Evolutionary conservation across 192 early-diverging fungal genomes (phyloP).

Genomic region (Entomortierella parvispora): DNA sequence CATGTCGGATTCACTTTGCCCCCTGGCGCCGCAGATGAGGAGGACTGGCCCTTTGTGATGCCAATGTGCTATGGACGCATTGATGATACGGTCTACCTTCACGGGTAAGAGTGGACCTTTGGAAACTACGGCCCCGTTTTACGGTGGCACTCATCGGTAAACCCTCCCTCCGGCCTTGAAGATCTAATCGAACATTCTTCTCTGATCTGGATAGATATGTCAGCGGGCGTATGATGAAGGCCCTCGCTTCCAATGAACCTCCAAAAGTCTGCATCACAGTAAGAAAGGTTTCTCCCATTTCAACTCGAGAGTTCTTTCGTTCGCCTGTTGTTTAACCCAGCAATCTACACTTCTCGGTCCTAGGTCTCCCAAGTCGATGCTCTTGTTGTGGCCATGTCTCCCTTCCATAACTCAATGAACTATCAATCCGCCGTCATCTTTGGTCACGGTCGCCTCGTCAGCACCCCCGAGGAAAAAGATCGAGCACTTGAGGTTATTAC

Average conservation of each 20-base stretch:
- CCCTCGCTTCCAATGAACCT: conserved; percentile 16
- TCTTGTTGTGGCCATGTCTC: conserved; percentile 55
- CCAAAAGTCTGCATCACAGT: conserved; percentile 52
- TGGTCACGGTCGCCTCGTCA: conserved; percentile 55
- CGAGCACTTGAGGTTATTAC: conserved; percentile 55
- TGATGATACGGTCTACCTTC: conserved; percentile 60
- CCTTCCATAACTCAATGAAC: conserved; percentile 63
- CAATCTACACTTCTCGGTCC: not conserved
- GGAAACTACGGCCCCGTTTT: no score
- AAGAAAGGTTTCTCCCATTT: not conserved
- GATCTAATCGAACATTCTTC: not conserved
- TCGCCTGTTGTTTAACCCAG: not conserved
- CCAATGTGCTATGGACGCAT: conserved; percentile 65
- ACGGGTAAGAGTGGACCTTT: conserved; percentile 25
- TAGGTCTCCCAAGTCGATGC: conserved; percentile 57
- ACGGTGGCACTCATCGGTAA: no score
- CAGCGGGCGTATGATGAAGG: conserved; percentile 52
- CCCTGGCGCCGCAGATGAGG: conserved; percentile 37
- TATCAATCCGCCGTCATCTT: conserved; percentile 59
- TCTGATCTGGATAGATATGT: conserved; percentile 23
- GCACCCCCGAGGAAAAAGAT: conserved; percentile 49
- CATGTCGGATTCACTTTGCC: conserved; percentile 63
- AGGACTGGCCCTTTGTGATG: conserved; percentile 64
- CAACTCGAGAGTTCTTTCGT: not conserved
- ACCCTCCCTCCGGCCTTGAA: no score